phyloP scores from a whole-genome alignment of 2,329 filamentous ascomycete species.

The Ophiostoma montium region DNA sequence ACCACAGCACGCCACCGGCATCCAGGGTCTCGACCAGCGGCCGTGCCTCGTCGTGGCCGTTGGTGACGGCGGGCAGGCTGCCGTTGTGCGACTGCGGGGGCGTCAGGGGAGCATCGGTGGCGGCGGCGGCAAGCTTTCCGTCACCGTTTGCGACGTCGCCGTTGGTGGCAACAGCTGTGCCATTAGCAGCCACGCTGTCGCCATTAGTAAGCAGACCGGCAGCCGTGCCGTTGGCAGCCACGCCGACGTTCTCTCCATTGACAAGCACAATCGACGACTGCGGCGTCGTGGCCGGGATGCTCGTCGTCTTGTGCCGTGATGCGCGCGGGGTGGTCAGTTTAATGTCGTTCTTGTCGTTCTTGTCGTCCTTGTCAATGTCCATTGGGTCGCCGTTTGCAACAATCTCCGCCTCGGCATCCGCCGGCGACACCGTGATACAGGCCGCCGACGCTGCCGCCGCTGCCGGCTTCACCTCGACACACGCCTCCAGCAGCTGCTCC shows the following conservation, averaged over 20 bases:
- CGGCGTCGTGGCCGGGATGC: constrained; percentile 33
- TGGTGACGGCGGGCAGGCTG: constrained; percentile 20
- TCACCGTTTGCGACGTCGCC: constrained; percentile 21
- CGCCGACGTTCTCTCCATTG: constrained; percentile 15
- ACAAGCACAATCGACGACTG: constrained; percentile 10
- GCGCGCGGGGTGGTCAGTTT: constrained; percentile 3
- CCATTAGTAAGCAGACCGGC: neutral
- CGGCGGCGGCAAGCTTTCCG: constrained; percentile 3
- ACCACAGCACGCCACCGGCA: constrained; percentile 77
- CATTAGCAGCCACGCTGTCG: neutral
- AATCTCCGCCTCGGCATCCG: constrained; percentile 16
- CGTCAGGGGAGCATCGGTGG: constrained; percentile 36
- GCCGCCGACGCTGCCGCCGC: constrained; percentile 18
- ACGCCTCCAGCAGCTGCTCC: constrained; percentile 56
- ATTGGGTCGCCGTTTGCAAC: constrained; percentile 21
- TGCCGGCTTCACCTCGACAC: constrained; percentile 34
- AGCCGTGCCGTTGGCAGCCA: constrained; percentile 12
- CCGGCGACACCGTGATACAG: constrained; percentile 14
- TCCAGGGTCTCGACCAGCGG: constrained; percentile 37
- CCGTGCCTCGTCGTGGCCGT: constrained; percentile 19
- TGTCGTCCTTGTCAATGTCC: constrained; percentile 11
- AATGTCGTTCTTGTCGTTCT: constrained; percentile 8
- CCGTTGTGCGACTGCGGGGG: constrained; percentile 49
- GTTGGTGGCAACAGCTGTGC: neutral
- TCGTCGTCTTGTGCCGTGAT: constrained; percentile 8